A percentile compares a stretch with the other conserved stretches of the same genome.
phyloP scores from a whole-genome alignment of 177 flowering plant species.

The Vitis hybrid region DNA sequence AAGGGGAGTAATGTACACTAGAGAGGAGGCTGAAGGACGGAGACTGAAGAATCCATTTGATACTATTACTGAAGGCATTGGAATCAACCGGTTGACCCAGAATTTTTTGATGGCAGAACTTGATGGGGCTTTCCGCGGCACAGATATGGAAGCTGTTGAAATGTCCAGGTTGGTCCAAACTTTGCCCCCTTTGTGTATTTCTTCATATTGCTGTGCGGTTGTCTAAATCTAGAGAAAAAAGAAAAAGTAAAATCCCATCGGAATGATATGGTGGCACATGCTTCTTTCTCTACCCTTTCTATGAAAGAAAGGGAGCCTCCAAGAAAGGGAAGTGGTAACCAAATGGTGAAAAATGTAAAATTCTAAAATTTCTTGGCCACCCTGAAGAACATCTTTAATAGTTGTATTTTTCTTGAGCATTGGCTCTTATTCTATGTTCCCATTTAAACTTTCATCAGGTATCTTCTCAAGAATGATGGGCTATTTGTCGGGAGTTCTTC shows the following conservation, averaged over 20 bases:
- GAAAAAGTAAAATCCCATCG: background rate
- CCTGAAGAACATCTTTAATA: too few species aligned
- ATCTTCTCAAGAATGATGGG: conserved; percentile 86
- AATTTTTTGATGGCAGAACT: conserved; percentile 81
- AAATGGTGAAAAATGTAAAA: too few species aligned
- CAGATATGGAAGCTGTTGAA: conserved; percentile 93
- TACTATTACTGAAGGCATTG: conserved; percentile 96
- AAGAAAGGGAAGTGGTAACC: too few species aligned
- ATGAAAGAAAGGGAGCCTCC: too few species aligned
- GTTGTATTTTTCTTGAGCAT: background rate
- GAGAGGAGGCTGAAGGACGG: conserved; percentile 93
- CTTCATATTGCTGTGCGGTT: background rate
- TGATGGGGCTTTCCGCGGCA: conserved; percentile 90
- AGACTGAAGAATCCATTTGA: conserved; percentile 97
- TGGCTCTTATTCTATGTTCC: background rate
- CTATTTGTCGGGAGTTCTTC: conserved; percentile 97
- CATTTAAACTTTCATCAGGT: conserved; percentile 41
- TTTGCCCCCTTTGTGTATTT: background rate
- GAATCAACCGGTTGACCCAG: conserved; percentile 83
- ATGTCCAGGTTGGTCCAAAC: conserved; percentile 76
- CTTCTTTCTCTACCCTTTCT: too few species aligned
- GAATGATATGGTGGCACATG: too few species aligned
- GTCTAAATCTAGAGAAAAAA: background rate
- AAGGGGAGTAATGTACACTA: conserved; percentile 94
- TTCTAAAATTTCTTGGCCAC: too few species aligned